phyloP scores from a whole-genome alignment of 2,329 filamentous ascomycete species.

The Chaetomiaceae sp. region DNA sequence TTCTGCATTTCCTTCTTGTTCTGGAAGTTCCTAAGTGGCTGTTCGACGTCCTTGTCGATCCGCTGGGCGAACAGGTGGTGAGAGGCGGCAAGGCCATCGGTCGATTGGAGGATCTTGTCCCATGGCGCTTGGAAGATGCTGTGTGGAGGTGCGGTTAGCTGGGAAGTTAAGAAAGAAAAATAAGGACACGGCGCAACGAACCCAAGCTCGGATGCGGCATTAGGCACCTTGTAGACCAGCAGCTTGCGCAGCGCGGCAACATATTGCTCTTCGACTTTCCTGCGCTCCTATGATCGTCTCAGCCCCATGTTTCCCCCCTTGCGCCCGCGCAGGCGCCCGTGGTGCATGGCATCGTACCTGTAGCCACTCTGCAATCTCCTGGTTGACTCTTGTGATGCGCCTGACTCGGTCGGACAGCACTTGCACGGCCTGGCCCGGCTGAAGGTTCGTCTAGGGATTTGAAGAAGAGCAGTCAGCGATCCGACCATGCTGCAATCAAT shows the following conservation, averaged over 20 bases:
- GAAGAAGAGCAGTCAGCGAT: slow-evolving; percentile 13
- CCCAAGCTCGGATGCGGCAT: slow-evolving; percentile 79
- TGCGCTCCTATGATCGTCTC: slow-evolving; percentile 67
- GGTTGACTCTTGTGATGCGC: slow-evolving; percentile 79
- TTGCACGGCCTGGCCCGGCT: slow-evolving; percentile 74
- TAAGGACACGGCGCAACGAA: slow-evolving; percentile 43
- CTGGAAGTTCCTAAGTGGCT: slow-evolving; percentile 71
- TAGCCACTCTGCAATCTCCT: slow-evolving; percentile 93
- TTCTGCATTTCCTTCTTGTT: slow-evolving; percentile 71
- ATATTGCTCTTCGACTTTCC: slow-evolving; percentile 87
- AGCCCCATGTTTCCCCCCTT: slow-evolving; percentile 14
- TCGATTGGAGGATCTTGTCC: slow-evolving; percentile 77
- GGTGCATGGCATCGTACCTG: slow-evolving; percentile 58
- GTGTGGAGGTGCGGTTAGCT: slow-evolving; percentile 12
- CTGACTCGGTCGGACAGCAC: slow-evolving; percentile 83
- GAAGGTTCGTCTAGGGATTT: slow-evolving; percentile 64
- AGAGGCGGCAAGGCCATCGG: slow-evolving; percentile 74
- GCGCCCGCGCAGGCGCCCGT: background rate
- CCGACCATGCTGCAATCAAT: slow-evolving; percentile 7
- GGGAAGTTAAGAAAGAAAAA: background rate
- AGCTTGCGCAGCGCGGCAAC: slow-evolving; percentile 77
- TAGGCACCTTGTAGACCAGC: slow-evolving; percentile 66
- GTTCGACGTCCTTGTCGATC: slow-evolving; percentile 85
- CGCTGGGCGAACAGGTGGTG: slow-evolving; percentile 76
- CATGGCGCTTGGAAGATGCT: slow-evolving; percentile 90